Evolutionary conservation across 116 monocot species (phyloP).

Genomic region (Phalaenopsis hybrid): DNA sequence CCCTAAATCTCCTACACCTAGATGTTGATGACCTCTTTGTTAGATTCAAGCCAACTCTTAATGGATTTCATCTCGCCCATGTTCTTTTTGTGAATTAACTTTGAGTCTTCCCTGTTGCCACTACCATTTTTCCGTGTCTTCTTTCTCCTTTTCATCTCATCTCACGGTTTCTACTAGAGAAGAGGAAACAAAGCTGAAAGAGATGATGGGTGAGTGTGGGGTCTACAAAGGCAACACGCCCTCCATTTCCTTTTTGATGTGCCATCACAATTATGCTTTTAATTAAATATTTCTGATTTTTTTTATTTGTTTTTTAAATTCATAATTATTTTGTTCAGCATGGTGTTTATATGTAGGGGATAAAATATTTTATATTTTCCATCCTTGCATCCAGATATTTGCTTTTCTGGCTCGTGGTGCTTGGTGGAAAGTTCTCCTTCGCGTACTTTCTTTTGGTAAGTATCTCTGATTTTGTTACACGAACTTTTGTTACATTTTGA

Average conservation of each 20-base stretch:
- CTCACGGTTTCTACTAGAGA: too few species aligned
- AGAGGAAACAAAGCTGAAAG: too few species aligned
- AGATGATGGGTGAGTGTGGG: not conserved
- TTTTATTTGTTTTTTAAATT: not conserved
- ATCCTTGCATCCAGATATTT: constrained; percentile 50
- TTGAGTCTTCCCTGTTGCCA: too few species aligned
- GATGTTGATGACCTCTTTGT: too few species aligned
- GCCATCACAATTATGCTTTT: not conserved
- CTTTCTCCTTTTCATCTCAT: too few species aligned
- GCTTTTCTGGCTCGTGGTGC: constrained; percentile 72
- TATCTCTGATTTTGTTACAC: not conserved
- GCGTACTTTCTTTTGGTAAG: constrained; percentile 90
- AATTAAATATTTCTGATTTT: not conserved
- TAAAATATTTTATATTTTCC: not conserved
- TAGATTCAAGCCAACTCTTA: too few species aligned
- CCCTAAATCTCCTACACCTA: too few species aligned
- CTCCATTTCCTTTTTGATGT: not conserved
- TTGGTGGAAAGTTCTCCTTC: constrained; percentile 79
- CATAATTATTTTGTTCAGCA: not conserved
- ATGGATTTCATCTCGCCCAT: too few species aligned
- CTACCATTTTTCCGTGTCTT: too few species aligned
- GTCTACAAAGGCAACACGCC: not conserved
- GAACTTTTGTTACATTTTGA: not conserved
- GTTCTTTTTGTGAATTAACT: too few species aligned
- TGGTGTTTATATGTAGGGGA: not conserved